Evolutionary conservation across 2,329 filamentous ascomycete species (phyloP), one percentile per base, ranked within the genome.

Genomic region (Scedosporium boydii): DNA sequence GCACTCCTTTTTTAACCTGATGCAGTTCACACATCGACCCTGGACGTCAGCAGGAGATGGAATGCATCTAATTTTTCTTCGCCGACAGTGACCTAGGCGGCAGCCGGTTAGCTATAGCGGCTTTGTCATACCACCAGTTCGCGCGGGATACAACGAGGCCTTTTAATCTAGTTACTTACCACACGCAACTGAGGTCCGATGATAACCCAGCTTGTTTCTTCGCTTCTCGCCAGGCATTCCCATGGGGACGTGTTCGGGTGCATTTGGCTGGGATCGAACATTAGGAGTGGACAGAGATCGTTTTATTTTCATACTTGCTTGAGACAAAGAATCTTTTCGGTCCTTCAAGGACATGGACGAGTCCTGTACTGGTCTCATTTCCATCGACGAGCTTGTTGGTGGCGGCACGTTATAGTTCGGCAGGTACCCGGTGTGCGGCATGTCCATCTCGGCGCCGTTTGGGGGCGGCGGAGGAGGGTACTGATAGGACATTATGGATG

Each of bases 201-300:
- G 93, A 73, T 98, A 98, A 46, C 93, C 93, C 65, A 98, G 82
- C 76, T 96, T 97, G 75, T 96, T 97, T 71, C 93, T 86, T 64
- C 78, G 81, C 74, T 82, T 85, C 64, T 85, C 82, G 42, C 73
- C 75, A n/a, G 75, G 67, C 34, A 74, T 68, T 26, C 71, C 72
- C 61, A 75, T 67, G 48, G 71, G 64, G 21, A 71, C 69, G 61
- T 72, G 70, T 46, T 77, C 75, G 58, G 71, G 60, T 44, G 72
- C 70, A 61, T 70, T 69, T 65, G 69, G 73, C 69, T 75, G 74
- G 59, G 74, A 75, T 65, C 75, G 75, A 64, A 78, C 74, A 70
- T 77, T 78, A 67, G 81, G 77, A 55, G 78, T 80, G 65, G 81
- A 81, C 69, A 80, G 73, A 58, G 80, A 77, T 68, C 79, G 78